Conservation (phyloP, 495 filamentous ascomycete species). For the Extremus antarcticus region DNA sequence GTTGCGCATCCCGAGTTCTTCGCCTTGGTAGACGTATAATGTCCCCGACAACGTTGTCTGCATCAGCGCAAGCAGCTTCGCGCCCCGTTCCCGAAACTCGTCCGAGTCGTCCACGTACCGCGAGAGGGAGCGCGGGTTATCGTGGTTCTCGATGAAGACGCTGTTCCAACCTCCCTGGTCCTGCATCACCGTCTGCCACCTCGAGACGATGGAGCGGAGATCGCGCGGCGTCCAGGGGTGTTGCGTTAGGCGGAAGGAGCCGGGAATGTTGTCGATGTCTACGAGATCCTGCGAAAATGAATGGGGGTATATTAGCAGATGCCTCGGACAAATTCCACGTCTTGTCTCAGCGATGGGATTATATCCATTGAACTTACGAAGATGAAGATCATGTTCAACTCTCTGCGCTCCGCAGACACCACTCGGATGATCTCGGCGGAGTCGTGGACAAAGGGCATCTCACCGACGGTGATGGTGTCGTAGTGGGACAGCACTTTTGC, state of each 20-base stretch:
- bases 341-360: too few relatives aligned
- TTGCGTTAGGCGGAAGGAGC: constrained; percentile 30
- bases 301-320: too few relatives aligned
- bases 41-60: constrained; percentile 41
- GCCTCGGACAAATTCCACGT: too few relatives aligned
- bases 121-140: constrained; percentile 34
- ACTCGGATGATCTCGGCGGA: constrained; percentile 37
- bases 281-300: too few relatives aligned
- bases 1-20: constrained; percentile 49
- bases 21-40: constrained; percentile 46
- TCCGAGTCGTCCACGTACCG: constrained; percentile 40
- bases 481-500: constrained; percentile 36
- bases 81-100: constrained; percentile 34
- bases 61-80: constrained; percentile 45
- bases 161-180: constrained; percentile 44
- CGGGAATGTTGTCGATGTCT: constrained; percentile 36
- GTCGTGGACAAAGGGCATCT: constrained; percentile 38
- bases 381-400: constrained; percentile 48
- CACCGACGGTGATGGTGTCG: constrained; percentile 42
- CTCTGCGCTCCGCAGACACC: constrained; percentile 34
- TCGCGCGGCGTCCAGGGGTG: constrained; percentile 34
- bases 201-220: constrained; percentile 29
- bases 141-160: constrained; percentile 36
- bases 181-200: constrained; percentile 38
- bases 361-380: too few relatives aligned